Base-by-base conservation (phyloP, 345 rosid genomes). In the Euclidium syriacum region DNA sequence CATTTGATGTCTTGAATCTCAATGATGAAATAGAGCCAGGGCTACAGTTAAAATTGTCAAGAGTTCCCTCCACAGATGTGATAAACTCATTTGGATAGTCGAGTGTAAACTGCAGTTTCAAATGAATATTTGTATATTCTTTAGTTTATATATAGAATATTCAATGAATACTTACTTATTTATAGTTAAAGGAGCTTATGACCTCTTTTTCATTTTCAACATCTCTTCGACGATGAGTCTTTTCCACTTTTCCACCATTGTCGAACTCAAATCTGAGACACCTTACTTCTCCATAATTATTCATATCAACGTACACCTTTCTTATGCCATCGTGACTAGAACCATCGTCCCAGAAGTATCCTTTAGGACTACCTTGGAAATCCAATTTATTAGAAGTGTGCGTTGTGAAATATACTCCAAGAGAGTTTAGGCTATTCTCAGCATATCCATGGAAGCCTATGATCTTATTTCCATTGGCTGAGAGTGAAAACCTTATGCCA, bases 261-360 rank as follows among this genome's bases (percentile, higher is more conserved):
- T 23, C 5, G 16, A 22, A 47, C 10, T 47, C 52, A 10, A 47
- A 22, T 15, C n/a, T n/a, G n/a, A n/a, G n/a, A n/a, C n/a, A n/a
- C n/a, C n/a, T n/a, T n/a, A n/a, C n/a, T n/a, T n/a, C n/a, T n/a
- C n/a, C n/a, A n/a, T n/a, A n/a, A n/a, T n/a, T n/a, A n/a, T n/a
- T 24, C n/a, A n/a, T n/a, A 19, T 7, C 12, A 42, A 59, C 30
- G 10, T 42, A 32, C 3, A 59, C 30, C 14, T 24, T 42, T 46
- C 53, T 44, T n/a, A 43, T 44, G 7, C 27, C n/a, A n/a, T n/a
- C 34, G 7, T 55, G 56, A 8, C 47, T 48, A 39, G 58, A 57
- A 56, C 48, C 58, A 43, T 61, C 66, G 47, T 61, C 66, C 66
- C 72, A 67, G 9, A 14, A 33, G 9, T 4, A 8, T 52, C 72